Evolutionary conservation across 345 rosid genomes (phyloP).

Genomic region (Moricandia moricandioides): DNA sequence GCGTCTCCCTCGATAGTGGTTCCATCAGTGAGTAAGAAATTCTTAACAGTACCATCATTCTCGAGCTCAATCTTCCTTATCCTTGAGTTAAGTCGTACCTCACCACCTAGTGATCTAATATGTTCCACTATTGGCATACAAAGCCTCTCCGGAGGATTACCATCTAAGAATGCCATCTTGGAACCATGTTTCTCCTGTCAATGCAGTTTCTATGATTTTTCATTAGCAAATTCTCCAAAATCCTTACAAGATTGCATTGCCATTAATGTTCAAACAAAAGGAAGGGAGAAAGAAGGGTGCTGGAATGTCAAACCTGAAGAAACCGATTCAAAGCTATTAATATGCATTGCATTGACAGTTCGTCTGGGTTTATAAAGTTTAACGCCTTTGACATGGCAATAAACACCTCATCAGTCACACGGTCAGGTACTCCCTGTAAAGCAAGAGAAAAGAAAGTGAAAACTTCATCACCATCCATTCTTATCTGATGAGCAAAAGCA

Average conservation of each 20-base stretch:
- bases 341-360: conserved; percentile 92
- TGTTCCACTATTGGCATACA: conserved; percentile 82
- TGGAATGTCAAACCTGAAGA: conserved; percentile 73
- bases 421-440: conserved; percentile 76
- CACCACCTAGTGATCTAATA: conserved; percentile 78
- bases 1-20: conserved; percentile 72
- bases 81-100: conserved; percentile 71
- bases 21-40: conserved; percentile 63
- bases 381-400: conserved; percentile 98
- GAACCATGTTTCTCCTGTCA: conserved; percentile 86
- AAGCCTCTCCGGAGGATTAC: conserved; percentile 94
- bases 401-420: conserved; percentile 92
- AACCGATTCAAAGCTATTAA: conserved; percentile 89
- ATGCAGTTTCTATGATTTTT: not conserved
- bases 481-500: not conserved
- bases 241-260: too few relatives aligned
- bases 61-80: conserved; percentile 79
- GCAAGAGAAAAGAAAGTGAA: conserved; percentile 8
- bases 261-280: not conserved
- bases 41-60: conserved; percentile 75
- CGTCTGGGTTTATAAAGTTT: conserved; percentile 92
- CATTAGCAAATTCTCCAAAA: too few relatives aligned
- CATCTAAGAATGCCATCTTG: conserved; percentile 97
- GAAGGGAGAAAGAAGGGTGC: not conserved
- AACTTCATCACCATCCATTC: not conserved